Evolutionary conservation across 805 yeast species (phyloP).

Genomic region (Metschnikowia shivogae): DNA sequence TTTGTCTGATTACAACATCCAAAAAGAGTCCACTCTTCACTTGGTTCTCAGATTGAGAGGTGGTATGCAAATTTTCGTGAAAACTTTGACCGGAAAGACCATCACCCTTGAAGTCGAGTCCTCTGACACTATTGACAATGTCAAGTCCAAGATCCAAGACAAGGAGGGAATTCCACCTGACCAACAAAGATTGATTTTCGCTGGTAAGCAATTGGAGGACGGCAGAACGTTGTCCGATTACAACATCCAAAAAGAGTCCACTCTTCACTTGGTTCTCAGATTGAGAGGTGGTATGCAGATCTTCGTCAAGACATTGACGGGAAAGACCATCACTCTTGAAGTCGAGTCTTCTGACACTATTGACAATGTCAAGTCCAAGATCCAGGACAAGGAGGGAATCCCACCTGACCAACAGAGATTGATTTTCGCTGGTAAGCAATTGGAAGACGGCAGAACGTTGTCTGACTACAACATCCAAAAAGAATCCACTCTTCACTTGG

Average conservation of each 20-base stretch:
- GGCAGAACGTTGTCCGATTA: slow-evolving; percentile 96
- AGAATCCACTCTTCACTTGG: slow-evolving; percentile 95
- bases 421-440: slow-evolving; percentile 91
- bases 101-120: slow-evolving; percentile 94
- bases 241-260: slow-evolving; percentile 98
- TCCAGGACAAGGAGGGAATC: slow-evolving; percentile 96
- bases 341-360: slow-evolving; percentile 97
- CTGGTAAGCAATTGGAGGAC: slow-evolving; percentile 85
- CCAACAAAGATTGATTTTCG: slow-evolving; percentile 89
- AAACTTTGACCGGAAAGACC: slow-evolving; percentile 59
- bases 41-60: slow-evolving; percentile 56
- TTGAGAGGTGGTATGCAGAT: slow-evolving; percentile 58
- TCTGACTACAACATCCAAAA: slow-evolving; percentile 98
- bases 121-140: slow-evolving; percentile 92
- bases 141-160: slow-evolving; percentile 93
- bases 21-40: slow-evolving; percentile 94
- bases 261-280: slow-evolving; percentile 77
- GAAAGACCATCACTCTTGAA: slow-evolving; percentile 78
- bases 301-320: slow-evolving; percentile 51
- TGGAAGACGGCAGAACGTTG: slow-evolving; percentile 81
- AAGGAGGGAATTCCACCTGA: slow-evolving; percentile 98
- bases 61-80: slow-evolving; percentile 58
- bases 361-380: slow-evolving; percentile 89
- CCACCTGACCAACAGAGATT: slow-evolving; percentile 98
- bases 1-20: slow-evolving; percentile 95